These are phyloP conservation scores for Yamadazyma triangularis DNA, from an alignment of 1,139 yeast species.

Conservation along the genomic window DNA sequence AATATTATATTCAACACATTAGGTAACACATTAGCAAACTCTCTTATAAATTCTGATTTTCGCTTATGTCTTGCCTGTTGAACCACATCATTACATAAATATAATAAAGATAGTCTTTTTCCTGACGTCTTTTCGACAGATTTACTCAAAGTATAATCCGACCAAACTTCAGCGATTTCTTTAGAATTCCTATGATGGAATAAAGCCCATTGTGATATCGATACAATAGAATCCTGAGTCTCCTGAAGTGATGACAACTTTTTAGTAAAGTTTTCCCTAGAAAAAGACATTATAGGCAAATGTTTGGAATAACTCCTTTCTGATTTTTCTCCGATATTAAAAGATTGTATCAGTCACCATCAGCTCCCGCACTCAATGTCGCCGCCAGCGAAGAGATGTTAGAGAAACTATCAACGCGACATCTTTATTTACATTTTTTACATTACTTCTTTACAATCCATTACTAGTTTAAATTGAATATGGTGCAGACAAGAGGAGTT, in stretches of 20 bases:
- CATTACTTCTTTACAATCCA: neutral
- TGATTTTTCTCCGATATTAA: too few relatives aligned
- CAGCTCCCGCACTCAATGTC: too few relatives aligned
- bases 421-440: too few relatives aligned
- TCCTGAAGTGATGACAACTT: constrained; percentile 64
- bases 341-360: too few relatives aligned
- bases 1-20: constrained; percentile 29
- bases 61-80: constrained; percentile 73
- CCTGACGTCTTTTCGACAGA: constrained; percentile 25
- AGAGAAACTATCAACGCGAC: too few relatives aligned
- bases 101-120: constrained; percentile 57
- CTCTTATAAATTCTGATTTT: constrained; percentile 54
- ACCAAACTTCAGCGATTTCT: constrained; percentile 63
- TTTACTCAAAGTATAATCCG: constrained; percentile 28
- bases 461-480: too few relatives aligned
- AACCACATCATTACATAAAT: constrained; percentile 78
- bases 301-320: too few relatives aligned
- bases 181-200: constrained; percentile 69
- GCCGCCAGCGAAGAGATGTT: too few relatives aligned
- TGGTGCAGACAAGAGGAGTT: constrained; percentile 14
- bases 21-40: constrained; percentile 51
- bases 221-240: constrained; percentile 78
- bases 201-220: constrained; percentile 80
- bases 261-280: constrained; percentile 49
- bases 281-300: constrained; percentile 48